Base-by-base conservation (phyloP, 2,329 filamentous ascomycete species). In the Paramyrothecium sp. region DNA sequence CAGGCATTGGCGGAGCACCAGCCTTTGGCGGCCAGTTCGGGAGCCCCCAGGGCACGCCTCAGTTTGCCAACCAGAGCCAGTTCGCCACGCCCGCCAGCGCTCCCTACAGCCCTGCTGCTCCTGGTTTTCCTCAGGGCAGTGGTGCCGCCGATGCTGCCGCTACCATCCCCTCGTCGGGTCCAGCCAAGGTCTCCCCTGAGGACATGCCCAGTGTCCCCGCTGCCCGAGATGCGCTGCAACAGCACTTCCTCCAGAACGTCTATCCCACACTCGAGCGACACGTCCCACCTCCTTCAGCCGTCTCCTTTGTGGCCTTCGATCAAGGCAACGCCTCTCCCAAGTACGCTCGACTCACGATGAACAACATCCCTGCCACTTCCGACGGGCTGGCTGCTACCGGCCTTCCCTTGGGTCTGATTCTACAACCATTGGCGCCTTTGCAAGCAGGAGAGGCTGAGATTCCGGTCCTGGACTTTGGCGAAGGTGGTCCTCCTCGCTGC, bases 281-380 rank as follows among this genome's bases (percentile, higher is more conserved):
- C 70, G 82, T 97, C 2, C 93, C 95, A 12, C 95, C 95, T 51
- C 92, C 95, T 2, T 91, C 93, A 16, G 86, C 90, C 5, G 84
- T 95, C 21, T 92, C 95, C 2, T 98, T 95, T 68, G 89, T 97
- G 41, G 91, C 93, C n/a, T 91, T 88, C 67, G 95, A 99, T 67
- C 95, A 99, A 73, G 95, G 95, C 66, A 99, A 97, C 72, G 89
- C 95, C 5, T 97, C 95, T 16, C 95, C 95, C 34, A 97, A 97
- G 74, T 95, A 91, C 71, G 90, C 92, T 52, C 88, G 95, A 56
- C 83, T 99, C 56, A 97, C 92, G 0, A 79, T 98, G 73, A 99
- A 97, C 76, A 96, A 90, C 74, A 96, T 99, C 60, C 95, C 95
- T 2, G 84, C 90, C 13, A 90, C 88, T 16, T 78, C 87, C 49